These are phyloP conservation scores for Omphalea diandra DNA, from an alignment of 441 rosid genomes.

Conservation along the genomic window DNA sequence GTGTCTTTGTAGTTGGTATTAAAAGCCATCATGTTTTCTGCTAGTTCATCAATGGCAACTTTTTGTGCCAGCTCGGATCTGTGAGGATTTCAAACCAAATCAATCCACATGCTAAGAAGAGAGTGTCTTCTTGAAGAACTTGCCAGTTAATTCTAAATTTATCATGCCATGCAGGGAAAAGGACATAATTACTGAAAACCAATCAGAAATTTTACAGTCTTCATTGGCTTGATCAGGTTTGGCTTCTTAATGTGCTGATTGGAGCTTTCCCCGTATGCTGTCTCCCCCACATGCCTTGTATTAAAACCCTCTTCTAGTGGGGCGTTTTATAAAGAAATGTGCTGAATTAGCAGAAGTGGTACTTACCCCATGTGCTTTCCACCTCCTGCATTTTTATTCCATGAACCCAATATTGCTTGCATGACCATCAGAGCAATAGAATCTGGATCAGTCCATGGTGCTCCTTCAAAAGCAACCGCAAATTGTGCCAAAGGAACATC, in stretches of 20 bases:
- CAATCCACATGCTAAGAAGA: constrained; percentile 1
- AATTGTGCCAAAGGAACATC: constrained; percentile 97
- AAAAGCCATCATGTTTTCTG: constrained; percentile 97
- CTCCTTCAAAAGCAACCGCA: constrained; percentile 96
- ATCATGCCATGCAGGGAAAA: background rate
- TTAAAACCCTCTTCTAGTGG: background rate
- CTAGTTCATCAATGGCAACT: constrained; percentile 82
- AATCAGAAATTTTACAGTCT: background rate
- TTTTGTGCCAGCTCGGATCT: constrained; percentile 91
- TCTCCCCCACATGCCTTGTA: background rate
- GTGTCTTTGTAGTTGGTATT: constrained; percentile 99
- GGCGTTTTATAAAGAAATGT: background rate
- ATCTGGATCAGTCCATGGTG: constrained; percentile 99
- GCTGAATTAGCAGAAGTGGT: background rate
- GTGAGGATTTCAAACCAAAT: constrained; percentile 24
- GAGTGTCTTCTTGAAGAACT: background rate
- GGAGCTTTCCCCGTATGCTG: no score
- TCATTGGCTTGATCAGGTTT: background rate
- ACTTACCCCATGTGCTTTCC: constrained; percentile 99
- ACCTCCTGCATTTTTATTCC: constrained; percentile 82
- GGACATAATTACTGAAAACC: background rate
- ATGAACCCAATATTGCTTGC: constrained; percentile 98
- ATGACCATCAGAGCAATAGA: constrained; percentile 93
- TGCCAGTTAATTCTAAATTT: background rate
- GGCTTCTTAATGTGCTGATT: no score